Percentiles rank a stretch among this genome's conserved stretches.
Evolutionary conservation across 352 stramenopile genomes (phyloP).

Genomic region (Phytophthora palmivora): DNA sequence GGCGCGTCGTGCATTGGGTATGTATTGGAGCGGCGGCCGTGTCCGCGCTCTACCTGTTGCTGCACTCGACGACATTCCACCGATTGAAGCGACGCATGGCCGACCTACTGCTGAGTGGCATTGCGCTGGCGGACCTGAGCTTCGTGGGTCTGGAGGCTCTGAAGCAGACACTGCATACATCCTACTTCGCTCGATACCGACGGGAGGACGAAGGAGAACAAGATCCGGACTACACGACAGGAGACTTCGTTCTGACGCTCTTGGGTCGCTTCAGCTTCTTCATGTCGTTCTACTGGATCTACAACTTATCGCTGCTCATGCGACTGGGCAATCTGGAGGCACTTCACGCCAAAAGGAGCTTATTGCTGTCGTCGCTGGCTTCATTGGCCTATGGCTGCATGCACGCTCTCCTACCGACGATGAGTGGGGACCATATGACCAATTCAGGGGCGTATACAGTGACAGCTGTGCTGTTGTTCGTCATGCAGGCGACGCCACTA

Average conservation of each 20-base stretch:
- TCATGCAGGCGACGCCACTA: slow-evolving; percentile 55
- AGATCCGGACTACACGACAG: slow-evolving; percentile 5
- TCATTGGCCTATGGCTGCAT: slow-evolving; percentile 64
- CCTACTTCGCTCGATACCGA: slow-evolving; percentile 56
- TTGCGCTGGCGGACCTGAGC: slow-evolving; percentile 62
- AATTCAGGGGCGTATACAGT: slow-evolving; percentile 44
- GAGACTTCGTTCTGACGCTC: slow-evolving; percentile 42
- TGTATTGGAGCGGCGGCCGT: slow-evolving; percentile 46
- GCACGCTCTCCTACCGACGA: slow-evolving; percentile 48
- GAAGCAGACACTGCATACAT: slow-evolving; percentile 48
- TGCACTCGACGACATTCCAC: slow-evolving; percentile 68
- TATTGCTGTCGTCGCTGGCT: slow-evolving; percentile 54
- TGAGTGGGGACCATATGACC: slow-evolving; percentile 2
- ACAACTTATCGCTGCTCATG: slow-evolving; percentile 76
- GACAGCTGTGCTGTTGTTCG: slow-evolving; percentile 51
- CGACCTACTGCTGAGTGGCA: slow-evolving; percentile 73
- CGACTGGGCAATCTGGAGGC: slow-evolving; percentile 61
- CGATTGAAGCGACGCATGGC: slow-evolving; percentile 71
- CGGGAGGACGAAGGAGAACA: slow-evolving; percentile 6
- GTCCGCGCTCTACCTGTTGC: slow-evolving; percentile 59
- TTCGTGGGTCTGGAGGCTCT: slow-evolving; percentile 61
- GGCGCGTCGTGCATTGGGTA: slow-evolving; percentile 59
- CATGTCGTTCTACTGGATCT: slow-evolving; percentile 80
- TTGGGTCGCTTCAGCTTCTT: slow-evolving; percentile 73
- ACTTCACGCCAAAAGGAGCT: slow-evolving; percentile 56